Conservation (phyloP, 768 basidiomycete genomes). For the Pisolithus tinctorius region DNA sequence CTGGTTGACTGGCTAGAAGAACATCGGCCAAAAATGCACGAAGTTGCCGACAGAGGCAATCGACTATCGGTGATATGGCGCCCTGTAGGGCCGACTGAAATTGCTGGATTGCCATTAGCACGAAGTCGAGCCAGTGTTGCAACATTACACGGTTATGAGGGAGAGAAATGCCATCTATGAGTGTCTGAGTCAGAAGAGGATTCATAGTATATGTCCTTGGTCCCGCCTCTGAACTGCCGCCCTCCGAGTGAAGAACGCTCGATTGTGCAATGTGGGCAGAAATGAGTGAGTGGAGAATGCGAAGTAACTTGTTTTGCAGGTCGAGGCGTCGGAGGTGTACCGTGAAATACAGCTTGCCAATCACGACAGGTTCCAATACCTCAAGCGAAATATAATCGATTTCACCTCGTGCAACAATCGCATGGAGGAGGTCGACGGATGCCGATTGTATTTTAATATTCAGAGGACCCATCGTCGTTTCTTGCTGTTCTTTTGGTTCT, state of each 20-base stretch:
- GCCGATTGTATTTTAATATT: slow-evolving; percentile 68
- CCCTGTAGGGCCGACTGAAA: slow-evolving; percentile 67
- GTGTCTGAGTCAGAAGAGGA: slow-evolving; percentile 66
- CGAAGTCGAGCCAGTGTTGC: slow-evolving; percentile 96
- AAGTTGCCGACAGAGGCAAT: slow-evolving; percentile 72
- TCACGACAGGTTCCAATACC: slow-evolving; percentile 60
- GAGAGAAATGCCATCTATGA: slow-evolving; percentile 73
- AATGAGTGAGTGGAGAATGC: slow-evolving; percentile 82
- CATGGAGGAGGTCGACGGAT: slow-evolving; percentile 76
- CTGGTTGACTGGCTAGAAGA: slow-evolving; percentile 34
- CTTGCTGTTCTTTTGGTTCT: slow-evolving; percentile 52
- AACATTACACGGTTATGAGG: slow-evolving; percentile 70
- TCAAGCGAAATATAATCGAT: slow-evolving; percentile 54
- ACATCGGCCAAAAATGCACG: slow-evolving; percentile 50
- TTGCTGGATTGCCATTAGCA: slow-evolving; percentile 84
- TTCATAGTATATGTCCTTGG: slow-evolving; percentile 46
- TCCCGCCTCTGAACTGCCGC: slow-evolving; percentile 25
- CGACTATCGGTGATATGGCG: slow-evolving; percentile 67
- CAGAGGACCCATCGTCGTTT: slow-evolving; percentile 47
- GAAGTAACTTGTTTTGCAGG: slow-evolving; percentile 89
- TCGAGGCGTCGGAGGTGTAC: slow-evolving; percentile 69
- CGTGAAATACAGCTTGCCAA: slow-evolving; percentile 68
- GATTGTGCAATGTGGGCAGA: slow-evolving; percentile 37
- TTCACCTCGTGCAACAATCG: slow-evolving; percentile 77
- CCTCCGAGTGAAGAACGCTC: slow-evolving; percentile 23